phyloP scores from a whole-genome alignment of 805 yeast genomes.

The Saturnispora diversa region DNA sequence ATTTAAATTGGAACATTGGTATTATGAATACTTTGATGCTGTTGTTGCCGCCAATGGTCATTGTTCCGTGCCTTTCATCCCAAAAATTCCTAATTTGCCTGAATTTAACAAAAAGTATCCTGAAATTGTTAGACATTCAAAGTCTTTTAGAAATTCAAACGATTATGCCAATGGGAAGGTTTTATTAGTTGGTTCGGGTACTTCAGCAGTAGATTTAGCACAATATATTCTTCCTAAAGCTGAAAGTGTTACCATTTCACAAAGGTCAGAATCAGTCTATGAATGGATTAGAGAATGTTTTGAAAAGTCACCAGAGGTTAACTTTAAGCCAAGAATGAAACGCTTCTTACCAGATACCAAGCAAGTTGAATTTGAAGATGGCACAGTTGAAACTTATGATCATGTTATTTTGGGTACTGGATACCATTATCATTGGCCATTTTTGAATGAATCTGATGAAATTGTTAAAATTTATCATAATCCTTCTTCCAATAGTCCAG shows the following conservation, averaged over 20 bases:
- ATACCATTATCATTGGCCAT: conserved; percentile 40
- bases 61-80: conserved; percentile 47
- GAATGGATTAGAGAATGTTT: conserved; percentile 16
- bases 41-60: conserved; percentile 58
- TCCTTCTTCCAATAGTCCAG: conserved; percentile 6
- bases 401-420: conserved; percentile 44
- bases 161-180: conserved; percentile 35
- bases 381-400: conserved; percentile 30
- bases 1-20: conserved; percentile 30
- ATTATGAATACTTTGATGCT: conserved; percentile 46
- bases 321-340: conserved; percentile 19
- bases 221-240: conserved; percentile 28
- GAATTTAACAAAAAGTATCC: conserved; percentile 32
- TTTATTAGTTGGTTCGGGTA: conserved; percentile 36
- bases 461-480: conserved; percentile 13
- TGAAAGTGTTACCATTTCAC: conserved; percentile 15
- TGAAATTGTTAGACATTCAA: conserved; percentile 45
- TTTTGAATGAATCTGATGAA: conserved; percentile 18
- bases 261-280: conserved; percentile 21
- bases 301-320: conserved; percentile 11
- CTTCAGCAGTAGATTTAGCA: conserved; percentile 37
- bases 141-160: conserved; percentile 39
- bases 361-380: conserved; percentile 28
- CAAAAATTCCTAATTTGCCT: conserved; percentile 31
- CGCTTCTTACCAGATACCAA: conserved; percentile 13